A percentile compares a stretch with the other conserved stretches of the same genome.
phyloP scores from a whole-genome alignment of 1,284 basidiomycete species.

The Microbotryum violaceum region DNA sequence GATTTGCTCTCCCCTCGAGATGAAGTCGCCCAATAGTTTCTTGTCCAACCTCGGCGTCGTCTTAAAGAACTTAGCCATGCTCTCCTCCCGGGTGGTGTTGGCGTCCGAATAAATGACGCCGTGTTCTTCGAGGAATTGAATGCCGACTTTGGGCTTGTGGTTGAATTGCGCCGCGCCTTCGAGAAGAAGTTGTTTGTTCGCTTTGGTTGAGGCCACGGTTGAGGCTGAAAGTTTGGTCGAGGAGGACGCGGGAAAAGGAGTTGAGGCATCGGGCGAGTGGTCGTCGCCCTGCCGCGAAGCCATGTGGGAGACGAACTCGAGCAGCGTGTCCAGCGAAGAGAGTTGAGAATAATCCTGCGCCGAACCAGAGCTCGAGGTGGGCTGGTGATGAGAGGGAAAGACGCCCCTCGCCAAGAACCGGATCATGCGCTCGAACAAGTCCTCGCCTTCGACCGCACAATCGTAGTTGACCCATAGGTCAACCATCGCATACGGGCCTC shows the following conservation, averaged over 20 bases:
- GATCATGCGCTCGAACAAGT: slow-evolving; percentile 85
- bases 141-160: slow-evolving; percentile 83
- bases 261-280: not conserved
- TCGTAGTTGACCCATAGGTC: slow-evolving; percentile 96
- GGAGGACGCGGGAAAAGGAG: not conserved
- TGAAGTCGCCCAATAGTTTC: slow-evolving; percentile 84
- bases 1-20: slow-evolving; percentile 80
- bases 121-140: slow-evolving; percentile 84
- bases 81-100: slow-evolving; percentile 48
- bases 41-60: slow-evolving; percentile 82
- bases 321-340: slow-evolving; percentile 78
- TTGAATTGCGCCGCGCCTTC: slow-evolving; percentile 85
- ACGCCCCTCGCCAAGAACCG: slow-evolving; percentile 74
- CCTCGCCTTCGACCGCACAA: slow-evolving; percentile 92
- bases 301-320: slow-evolving; percentile 84
- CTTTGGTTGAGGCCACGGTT: slow-evolving; percentile 60
- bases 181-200: slow-evolving; percentile 76
- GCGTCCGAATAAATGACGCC: slow-evolving; percentile 55
- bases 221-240: slow-evolving; percentile 48
- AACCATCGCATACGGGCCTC: slow-evolving; percentile 77
- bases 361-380: not conserved
- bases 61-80: slow-evolving; percentile 74
- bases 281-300: slow-evolving; percentile 60
- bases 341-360: slow-evolving; percentile 68
- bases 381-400: slow-evolving; percentile 52